A percentile compares a stretch with the other conserved stretches of the same genome.
Conservation (phyloP, 192 early-diverging fungal genomes). For the Dispira simplex region DNA sequence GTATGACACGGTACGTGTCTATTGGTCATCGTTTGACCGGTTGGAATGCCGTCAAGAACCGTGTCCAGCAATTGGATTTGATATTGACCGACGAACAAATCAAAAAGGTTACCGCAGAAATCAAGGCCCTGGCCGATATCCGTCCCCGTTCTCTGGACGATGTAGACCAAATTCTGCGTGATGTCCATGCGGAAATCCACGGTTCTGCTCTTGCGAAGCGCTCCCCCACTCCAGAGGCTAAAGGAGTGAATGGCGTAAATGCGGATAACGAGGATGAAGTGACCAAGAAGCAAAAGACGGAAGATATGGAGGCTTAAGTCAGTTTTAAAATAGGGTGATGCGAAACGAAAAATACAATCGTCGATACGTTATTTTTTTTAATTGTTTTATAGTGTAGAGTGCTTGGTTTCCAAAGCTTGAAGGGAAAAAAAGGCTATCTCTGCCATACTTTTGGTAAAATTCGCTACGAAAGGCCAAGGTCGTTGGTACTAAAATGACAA, state of each 20-base stretch:
- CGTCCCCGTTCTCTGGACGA: slow-evolving; percentile 84
- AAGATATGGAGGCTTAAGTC: too few relatives aligned
- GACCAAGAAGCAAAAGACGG: too few relatives aligned
- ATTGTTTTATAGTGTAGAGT: too few relatives aligned
- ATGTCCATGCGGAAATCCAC: slow-evolving; percentile 37
- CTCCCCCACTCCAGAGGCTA: background rate
- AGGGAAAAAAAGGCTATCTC: too few relatives aligned
- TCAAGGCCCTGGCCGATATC: slow-evolving; percentile 91
- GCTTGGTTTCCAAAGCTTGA: too few relatives aligned
- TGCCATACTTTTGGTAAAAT: too few relatives aligned
- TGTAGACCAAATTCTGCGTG: slow-evolving; percentile 70
- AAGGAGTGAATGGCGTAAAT: slow-evolving; percentile 4
- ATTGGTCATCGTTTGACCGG: slow-evolving; percentile 96
- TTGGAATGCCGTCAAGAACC: slow-evolving; percentile 99
- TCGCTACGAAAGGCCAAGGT: too few relatives aligned
- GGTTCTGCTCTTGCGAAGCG: background rate
- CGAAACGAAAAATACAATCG: too few relatives aligned
- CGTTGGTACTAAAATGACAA: too few relatives aligned
- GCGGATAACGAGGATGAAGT: background rate
- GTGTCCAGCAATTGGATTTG: slow-evolving; percentile 83
- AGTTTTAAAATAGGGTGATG: too few relatives aligned
- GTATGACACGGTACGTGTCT: slow-evolving; percentile 94
- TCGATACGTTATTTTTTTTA: too few relatives aligned
- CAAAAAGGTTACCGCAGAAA: slow-evolving; percentile 84
- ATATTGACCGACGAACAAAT: slow-evolving; percentile 72